Evolutionary conservation across 257 asterid genomes (phyloP).

Genomic region (Asclepias syriaca): DNA sequence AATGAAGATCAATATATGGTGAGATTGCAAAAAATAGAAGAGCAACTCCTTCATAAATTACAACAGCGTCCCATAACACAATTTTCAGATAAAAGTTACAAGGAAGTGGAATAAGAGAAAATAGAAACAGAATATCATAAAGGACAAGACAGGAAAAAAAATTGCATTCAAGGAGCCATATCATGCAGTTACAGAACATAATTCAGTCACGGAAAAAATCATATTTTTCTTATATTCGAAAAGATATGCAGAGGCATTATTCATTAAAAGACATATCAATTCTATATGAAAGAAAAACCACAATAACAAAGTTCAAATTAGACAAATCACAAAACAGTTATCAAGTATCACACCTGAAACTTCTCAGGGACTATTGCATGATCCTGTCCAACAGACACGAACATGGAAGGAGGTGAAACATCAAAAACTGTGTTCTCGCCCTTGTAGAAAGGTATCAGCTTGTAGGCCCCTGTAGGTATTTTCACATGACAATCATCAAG

Average conservation of each 20-base stretch:
- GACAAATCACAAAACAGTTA: not conserved
- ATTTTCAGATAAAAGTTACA: not conserved
- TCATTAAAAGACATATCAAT: not conserved
- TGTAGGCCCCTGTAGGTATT: constrained; percentile 61
- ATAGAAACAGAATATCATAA: not conserved
- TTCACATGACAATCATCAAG: constrained; percentile 21
- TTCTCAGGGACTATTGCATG: constrained; percentile 62
- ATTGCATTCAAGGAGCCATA: not conserved
- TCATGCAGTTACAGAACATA: not conserved
- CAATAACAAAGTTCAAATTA: not conserved
- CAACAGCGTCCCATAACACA: not conserved
- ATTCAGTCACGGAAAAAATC: not conserved
- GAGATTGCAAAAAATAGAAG: not conserved
- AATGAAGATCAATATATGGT: not conserved
- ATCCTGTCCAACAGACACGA: constrained; percentile 72
- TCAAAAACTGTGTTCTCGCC: constrained; percentile 97
- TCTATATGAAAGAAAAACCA: not conserved
- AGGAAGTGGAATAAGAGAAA: not conserved
- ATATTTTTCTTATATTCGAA: not conserved
- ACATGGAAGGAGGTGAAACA: constrained; percentile 83
- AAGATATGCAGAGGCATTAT: not conserved
- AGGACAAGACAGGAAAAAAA: not conserved
- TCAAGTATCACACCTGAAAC: constrained; percentile 59
- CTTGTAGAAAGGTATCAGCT: constrained; percentile 90
- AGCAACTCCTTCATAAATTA: not conserved